Evolutionary conservation across 2,329 filamentous ascomycete species (phyloP).

Genomic region (Ascochyta fabae): DNA sequence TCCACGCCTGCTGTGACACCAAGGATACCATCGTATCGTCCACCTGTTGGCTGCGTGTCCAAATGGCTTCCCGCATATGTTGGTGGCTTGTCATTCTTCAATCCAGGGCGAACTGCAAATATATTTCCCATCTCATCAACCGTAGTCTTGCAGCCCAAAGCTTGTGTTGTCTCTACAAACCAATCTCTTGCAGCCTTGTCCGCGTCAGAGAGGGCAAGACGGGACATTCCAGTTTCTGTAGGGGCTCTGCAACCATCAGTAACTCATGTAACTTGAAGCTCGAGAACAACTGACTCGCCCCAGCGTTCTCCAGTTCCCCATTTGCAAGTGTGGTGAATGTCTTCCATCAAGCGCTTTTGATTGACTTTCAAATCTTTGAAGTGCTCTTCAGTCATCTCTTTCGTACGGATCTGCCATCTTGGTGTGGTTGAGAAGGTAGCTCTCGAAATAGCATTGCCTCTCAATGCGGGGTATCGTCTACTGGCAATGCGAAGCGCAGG

Average conservation of each 20-base stretch:
- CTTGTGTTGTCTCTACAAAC: constrained; percentile 70
- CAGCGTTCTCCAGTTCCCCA: constrained; percentile 71
- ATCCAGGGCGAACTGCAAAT: constrained; percentile 73
- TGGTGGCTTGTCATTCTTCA: constrained; percentile 61
- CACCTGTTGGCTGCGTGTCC: constrained; percentile 64
- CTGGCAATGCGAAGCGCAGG: constrained; percentile 29
- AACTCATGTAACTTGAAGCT: background rate
- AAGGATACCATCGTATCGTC: constrained; percentile 78
- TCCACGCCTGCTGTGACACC: constrained; percentile 77
- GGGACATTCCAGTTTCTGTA: constrained; percentile 78
- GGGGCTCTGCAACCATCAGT: constrained; percentile 45
- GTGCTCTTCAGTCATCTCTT: constrained; percentile 59
- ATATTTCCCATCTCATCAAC: constrained; percentile 82
- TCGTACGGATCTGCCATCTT: constrained; percentile 48
- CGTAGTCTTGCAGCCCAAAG: constrained; percentile 70
- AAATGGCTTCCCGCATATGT: constrained; percentile 74
- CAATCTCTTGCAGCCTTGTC: constrained; percentile 77
- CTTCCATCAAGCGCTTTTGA: constrained; percentile 65
- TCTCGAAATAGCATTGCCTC: constrained; percentile 1
- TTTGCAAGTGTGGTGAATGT: constrained; percentile 70
- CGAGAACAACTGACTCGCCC: constrained; percentile 61
- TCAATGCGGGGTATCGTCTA: constrained; percentile 29
- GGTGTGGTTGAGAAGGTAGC: constrained; percentile 41
- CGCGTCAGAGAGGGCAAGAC: constrained; percentile 72
- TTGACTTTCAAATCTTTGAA: constrained; percentile 64